phyloP scores from a whole-genome alignment of 306 rosid genomes.

The Calophaca sinica region DNA sequence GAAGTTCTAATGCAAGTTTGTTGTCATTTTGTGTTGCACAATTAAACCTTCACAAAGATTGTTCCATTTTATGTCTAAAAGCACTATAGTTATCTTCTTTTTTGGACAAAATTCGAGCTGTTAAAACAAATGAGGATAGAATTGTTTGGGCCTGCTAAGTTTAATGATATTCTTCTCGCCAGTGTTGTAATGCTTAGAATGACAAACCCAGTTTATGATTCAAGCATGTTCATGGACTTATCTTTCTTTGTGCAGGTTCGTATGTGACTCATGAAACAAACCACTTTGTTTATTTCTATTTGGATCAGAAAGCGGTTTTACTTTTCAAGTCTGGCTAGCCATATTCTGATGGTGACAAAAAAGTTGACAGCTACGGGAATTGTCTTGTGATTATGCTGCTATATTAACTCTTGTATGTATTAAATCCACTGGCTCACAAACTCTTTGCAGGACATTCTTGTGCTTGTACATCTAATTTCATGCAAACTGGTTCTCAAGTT shows the following conservation, averaged over 20 bases:
- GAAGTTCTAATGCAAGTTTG: too few species aligned
- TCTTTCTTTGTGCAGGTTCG: conserved; percentile 70
- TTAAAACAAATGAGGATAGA: conserved; percentile 19
- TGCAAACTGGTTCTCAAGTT: conserved; percentile 55
- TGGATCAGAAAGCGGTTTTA: conserved; percentile 98
- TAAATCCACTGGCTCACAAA: conserved; percentile 48
- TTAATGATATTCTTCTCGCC: conserved; percentile 9
- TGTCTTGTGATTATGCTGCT: conserved; percentile 56
- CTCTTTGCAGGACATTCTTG: conserved; percentile 62
- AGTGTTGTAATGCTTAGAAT: conserved; percentile 20
- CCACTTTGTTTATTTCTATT: conserved; percentile 95
- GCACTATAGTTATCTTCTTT: not conserved
- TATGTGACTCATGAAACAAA: conserved; percentile 98
- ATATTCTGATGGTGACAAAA: conserved; percentile 41
- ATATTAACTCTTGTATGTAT: conserved; percentile 70
- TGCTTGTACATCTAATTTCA: conserved; percentile 66
- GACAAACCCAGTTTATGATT: conserved; percentile 2
- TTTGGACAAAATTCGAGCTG: conserved; percentile 1
- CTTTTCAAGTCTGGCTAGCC: conserved; percentile 88
- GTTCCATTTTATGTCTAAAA: not conserved
- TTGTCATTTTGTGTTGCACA: not conserved
- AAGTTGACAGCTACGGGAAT: conserved; percentile 41
- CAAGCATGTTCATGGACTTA: conserved; percentile 35
- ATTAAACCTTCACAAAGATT: not conserved
- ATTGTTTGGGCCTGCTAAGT: conserved; percentile 36